Evolutionary conservation across 1,284 basidiomycete genomes (phyloP), one percentile per base, ranked within the genome.

Genomic region (Tranzscheliella williamsii): DNA sequence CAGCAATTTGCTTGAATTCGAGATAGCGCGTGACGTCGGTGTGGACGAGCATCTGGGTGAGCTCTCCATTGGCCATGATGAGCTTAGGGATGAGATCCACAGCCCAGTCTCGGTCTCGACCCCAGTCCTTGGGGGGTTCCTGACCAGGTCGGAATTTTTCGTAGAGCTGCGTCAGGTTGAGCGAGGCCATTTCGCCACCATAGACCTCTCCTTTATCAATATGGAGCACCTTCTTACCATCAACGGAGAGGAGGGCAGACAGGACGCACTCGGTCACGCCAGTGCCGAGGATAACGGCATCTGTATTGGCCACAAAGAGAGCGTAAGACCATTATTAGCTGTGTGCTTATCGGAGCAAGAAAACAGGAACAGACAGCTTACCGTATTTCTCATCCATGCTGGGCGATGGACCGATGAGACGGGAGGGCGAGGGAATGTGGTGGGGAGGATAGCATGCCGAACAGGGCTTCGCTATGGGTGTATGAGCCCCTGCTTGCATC

Each of bases 161-260:
- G 81, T 94, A 98, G 61, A 98, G 86, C 86, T 98, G 94, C 16
- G 93, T 95, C 68, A 99, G 81, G 82, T 97, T 98, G 79, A 98
- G 82, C 81, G 90, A 93, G 42, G 95, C 95, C 77, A 91, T 91
- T 78, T 97, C 95, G 54, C 90, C 95, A 50, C 95, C 95, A 69
- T 99, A 99, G 81, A 98, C 98, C 80, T 97, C 91, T 78, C 97
- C 97, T 67, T 94, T 73, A 81, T 99, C 95, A 86, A 99, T 97
- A 81, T 99, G 95, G 33, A 99, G 86, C 67, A 99, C 95, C 83
- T 98, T 99, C 84, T 98, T 96, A 72, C 94, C 94, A 77, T 97
- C 94, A 51, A 98, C 94, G 23, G 94, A 98, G 70, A 99, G 52
- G 18, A 77, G 64, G 17, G 84, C 78, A 93, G 83, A 62, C 90